Percentiles rank a stretch among this genome's conserved stretches.
Conservation (phyloP, 2,329 filamentous ascomycete species). For the Fusarium lyarnte region DNA sequence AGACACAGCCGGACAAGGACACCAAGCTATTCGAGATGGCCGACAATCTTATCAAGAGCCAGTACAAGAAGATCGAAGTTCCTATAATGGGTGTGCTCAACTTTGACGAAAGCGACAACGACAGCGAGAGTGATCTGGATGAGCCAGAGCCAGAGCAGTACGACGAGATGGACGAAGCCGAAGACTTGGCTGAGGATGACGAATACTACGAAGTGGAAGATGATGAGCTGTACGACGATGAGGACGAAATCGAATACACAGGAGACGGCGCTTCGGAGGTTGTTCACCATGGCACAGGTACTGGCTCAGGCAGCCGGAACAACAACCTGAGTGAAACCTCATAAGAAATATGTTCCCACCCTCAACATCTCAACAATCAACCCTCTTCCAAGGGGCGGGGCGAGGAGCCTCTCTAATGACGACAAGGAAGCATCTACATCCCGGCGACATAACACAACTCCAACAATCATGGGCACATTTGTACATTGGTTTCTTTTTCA, state of each 20-base stretch:
- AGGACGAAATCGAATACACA: conserved; percentile 40
- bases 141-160: conserved; percentile 42
- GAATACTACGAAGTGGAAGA: conserved; percentile 45
- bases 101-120: conserved; percentile 57
- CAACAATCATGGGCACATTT: conserved; percentile 28
- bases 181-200: conserved; percentile 38
- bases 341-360: conserved; percentile 27
- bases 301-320: conserved; percentile 42
- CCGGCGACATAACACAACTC: conserved; percentile 28
- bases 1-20: conserved; percentile 53
- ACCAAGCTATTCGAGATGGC: conserved; percentile 55
- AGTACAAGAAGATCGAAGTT: conserved; percentile 57
- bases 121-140: conserved; percentile 49
- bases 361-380: conserved; percentile 4
- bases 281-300: conserved; percentile 43
- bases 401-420: conserved; percentile 36
- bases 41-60: conserved; percentile 59
- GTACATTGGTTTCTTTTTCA: conserved; percentile 23
- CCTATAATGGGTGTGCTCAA: conserved; percentile 56
- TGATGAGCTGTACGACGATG: conserved; percentile 42
- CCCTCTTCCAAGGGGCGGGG: conserved; percentile 1
- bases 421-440: conserved; percentile 32
- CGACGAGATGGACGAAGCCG: conserved; percentile 43
- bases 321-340: conserved; percentile 41
- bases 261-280: conserved; percentile 42